Conservation (phyloP, 2,329 filamentous ascomycete genomes). For the Sarocladium strictum region DNA sequence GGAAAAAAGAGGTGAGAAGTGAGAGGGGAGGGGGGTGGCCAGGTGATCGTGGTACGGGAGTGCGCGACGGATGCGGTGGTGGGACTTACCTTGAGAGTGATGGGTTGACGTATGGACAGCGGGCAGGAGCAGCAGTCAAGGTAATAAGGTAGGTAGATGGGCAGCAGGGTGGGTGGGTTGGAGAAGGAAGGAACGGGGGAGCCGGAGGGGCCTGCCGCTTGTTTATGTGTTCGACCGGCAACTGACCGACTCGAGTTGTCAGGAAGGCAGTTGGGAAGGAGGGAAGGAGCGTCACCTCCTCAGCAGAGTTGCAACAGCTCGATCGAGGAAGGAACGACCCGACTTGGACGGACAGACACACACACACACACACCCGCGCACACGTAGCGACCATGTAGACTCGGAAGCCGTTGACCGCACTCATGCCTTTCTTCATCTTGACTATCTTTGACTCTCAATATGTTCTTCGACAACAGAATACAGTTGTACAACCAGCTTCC, state of each 20-base stretch:
- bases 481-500: too few relatives aligned
- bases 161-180: neutral
- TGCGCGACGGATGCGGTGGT: conserved; percentile 8
- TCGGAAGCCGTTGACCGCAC: too few relatives aligned
- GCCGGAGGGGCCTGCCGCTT: conserved; percentile 7
- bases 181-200: conserved; percentile 11
- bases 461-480: too few relatives aligned
- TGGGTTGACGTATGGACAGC: too few relatives aligned
- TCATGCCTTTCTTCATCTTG: too few relatives aligned
- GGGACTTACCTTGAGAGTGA: conserved; percentile 1
- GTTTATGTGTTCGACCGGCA: conserved; percentile 7
- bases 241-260: neutral
- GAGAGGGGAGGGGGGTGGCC: neutral
- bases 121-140: too few relatives aligned
- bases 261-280: neutral
- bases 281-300: neutral
- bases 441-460: too few relatives aligned
- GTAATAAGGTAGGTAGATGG: too few relatives aligned
- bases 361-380: neutral
- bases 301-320: neutral
- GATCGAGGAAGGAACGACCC: neutral
- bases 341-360: too few relatives aligned
- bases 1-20: conserved; percentile 6
- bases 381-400: neutral
- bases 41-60: neutral